A percentile compares a stretch with the other conserved stretches of the same genome.
Evolutionary conservation across 2,329 filamentous ascomycete species (phyloP).

Genomic region (Diaporthe helianthi): DNA sequence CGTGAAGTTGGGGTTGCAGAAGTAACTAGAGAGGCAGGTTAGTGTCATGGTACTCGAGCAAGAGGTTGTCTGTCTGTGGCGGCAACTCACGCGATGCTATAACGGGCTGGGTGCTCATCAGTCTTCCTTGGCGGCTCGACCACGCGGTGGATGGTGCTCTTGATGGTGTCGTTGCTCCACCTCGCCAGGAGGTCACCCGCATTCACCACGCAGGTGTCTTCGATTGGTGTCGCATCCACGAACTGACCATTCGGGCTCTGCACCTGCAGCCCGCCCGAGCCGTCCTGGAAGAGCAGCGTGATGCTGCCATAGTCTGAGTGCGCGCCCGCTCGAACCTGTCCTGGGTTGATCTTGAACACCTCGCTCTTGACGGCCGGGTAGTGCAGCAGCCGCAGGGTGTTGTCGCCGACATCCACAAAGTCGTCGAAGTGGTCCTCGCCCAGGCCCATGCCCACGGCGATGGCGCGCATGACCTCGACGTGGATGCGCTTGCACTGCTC

Average conservation of each 20-base stretch:
- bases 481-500: conserved; percentile 77
- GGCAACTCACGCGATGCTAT: conserved; percentile 77
- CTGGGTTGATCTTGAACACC: conserved; percentile 70
- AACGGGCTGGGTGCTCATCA: conserved; percentile 74
- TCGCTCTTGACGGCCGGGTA: conserved; percentile 73
- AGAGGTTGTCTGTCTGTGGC: too few species aligned
- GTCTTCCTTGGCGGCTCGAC: conserved; percentile 76
- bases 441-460: conserved; percentile 81
- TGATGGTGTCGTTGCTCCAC: conserved; percentile 92
- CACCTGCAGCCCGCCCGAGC: conserved; percentile 62
- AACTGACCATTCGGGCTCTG: conserved; percentile 78
- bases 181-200: conserved; percentile 85
- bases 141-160: conserved; percentile 87
- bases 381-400: conserved; percentile 76
- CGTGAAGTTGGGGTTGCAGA: conserved; percentile 86
- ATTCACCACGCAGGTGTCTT: conserved; percentile 84
- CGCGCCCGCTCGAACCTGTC: conserved; percentile 77
- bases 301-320: conserved; percentile 74
- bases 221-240: conserved; percentile 83
- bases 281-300: conserved; percentile 69
- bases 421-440: conserved; percentile 76
- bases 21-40: conserved; percentile 62
- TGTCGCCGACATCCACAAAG: conserved; percentile 74
- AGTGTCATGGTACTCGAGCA: not conserved
- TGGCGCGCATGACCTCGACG: conserved; percentile 80